phyloP scores from a whole-genome alignment of 352 stramenopile species.

The Phytophthora tentaculata region DNA sequence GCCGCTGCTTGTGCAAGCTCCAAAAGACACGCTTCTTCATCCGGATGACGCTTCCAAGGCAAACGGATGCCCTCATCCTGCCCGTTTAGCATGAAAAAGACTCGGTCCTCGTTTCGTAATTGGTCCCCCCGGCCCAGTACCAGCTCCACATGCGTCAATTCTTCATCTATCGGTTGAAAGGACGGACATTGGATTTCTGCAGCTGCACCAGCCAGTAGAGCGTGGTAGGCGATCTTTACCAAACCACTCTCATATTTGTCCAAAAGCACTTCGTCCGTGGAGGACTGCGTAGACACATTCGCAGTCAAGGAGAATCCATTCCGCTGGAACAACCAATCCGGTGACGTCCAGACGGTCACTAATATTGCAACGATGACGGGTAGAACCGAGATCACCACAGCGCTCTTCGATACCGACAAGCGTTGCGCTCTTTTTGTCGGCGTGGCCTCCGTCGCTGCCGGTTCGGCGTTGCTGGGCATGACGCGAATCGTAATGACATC shows the following conservation, averaged over 20 bases:
- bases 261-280: conserved; percentile 26
- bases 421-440: background rate
- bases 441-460: background rate
- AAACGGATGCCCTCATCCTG: conserved; percentile 62
- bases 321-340: conserved; percentile 7
- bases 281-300: background rate
- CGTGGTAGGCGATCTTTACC: conserved; percentile 52
- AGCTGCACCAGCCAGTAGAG: conserved; percentile 31
- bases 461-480: background rate
- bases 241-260: conserved; percentile 71
- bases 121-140: conserved; percentile 38
- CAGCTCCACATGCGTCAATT: conserved; percentile 42
- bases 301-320: background rate
- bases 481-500: conserved; percentile 1
- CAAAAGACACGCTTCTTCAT: conserved; percentile 42
- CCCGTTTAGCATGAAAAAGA: conserved; percentile 80
- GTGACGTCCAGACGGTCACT: conserved; percentile 32
- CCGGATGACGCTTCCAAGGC: conserved; percentile 38
- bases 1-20: conserved; percentile 51
- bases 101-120: conserved; percentile 40
- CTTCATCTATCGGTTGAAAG: conserved; percentile 37
- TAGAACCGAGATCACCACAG: conserved; percentile 42
- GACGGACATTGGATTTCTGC: conserved; percentile 25
- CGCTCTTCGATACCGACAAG: conserved; percentile 10
- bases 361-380: conserved; percentile 45